phyloP scores from a whole-genome alignment of 495 filamentous ascomycete genomes.

The Penicillium canariense region DNA sequence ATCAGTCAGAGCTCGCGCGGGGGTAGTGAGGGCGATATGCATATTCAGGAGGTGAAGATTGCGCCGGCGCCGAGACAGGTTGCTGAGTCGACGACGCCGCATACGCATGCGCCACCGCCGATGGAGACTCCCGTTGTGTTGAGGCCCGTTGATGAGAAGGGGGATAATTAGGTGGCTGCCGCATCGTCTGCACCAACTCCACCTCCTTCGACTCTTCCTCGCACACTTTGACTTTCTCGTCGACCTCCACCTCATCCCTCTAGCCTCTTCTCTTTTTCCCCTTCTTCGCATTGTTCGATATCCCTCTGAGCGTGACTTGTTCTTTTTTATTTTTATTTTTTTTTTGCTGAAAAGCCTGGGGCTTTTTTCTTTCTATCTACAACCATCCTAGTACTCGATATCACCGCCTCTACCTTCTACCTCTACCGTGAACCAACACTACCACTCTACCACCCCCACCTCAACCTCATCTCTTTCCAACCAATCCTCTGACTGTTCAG shows the following conservation, averaged over 20 bases:
- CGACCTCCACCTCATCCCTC: not conserved
- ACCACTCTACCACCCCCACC: not conserved
- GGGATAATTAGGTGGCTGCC: conserved; percentile 13
- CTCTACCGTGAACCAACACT: not conserved
- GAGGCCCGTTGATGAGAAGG: conserved; percentile 29
- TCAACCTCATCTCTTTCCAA: not conserved
- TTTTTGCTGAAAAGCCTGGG: conserved; percentile 24
- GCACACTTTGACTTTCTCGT: not conserved
- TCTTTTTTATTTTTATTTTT: conserved; percentile 11
- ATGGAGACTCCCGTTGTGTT: conserved; percentile 11
- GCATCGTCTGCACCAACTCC: not conserved
- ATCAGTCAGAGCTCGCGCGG: conserved; percentile 40
- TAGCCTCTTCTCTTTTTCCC: conserved; percentile 3
- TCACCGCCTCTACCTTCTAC: not conserved
- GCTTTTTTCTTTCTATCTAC: conserved; percentile 17
- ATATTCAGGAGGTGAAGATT: conserved; percentile 40
- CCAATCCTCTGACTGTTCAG: not conserved
- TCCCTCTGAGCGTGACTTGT: conserved; percentile 30
- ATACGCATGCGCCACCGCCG: conserved; percentile 14
- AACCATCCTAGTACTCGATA: not conserved
- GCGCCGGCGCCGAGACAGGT: conserved; percentile 35
- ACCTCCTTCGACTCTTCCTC: not conserved
- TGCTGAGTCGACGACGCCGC: conserved; percentile 30
- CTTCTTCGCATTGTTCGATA: conserved; percentile 24
- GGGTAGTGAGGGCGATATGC: conserved; percentile 34